These are phyloP conservation scores for Hyaloperonospora brassicae DNA, from an alignment of 352 stramenopile genomes.

Conservation along the genomic window DNA sequence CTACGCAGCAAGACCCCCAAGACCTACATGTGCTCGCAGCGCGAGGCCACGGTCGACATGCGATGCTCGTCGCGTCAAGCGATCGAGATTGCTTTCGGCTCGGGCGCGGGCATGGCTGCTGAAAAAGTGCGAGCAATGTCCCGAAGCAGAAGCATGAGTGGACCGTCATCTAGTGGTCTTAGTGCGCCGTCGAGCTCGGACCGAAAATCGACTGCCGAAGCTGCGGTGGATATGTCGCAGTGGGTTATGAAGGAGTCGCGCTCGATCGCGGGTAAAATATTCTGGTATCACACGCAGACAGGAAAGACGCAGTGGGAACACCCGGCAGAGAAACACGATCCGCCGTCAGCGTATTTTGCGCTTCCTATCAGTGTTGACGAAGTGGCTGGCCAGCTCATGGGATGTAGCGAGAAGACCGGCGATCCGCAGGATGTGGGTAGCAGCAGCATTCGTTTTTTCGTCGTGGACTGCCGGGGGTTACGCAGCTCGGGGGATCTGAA, in stretches of 20 bases:
- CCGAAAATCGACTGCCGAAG: slow-evolving; percentile 27
- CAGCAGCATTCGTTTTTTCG: slow-evolving; percentile 50
- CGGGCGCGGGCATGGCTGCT: slow-evolving; percentile 15
- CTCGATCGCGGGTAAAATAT: slow-evolving; percentile 65
- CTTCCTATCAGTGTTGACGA: slow-evolving; percentile 61
- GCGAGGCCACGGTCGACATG: slow-evolving; percentile 28
- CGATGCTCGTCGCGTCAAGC: slow-evolving; percentile 44
- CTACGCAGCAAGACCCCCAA: slow-evolving; percentile 54
- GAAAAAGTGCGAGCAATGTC: slow-evolving; percentile 21
- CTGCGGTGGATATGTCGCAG: slow-evolving; percentile 67
- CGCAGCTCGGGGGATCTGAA: slow-evolving; percentile 75
- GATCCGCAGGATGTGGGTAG: slow-evolving; percentile 15
- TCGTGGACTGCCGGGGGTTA: slow-evolving; percentile 65
- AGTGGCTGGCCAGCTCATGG: slow-evolving; percentile 60
- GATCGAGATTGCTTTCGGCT: slow-evolving; percentile 53
- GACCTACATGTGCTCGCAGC: slow-evolving; percentile 53
- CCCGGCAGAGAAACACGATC: slow-evolving; percentile 49
- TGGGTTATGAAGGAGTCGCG: slow-evolving; percentile 72
- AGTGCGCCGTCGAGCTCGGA: slow-evolving; percentile 16
- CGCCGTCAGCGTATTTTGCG: slow-evolving; percentile 52
- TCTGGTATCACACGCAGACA: slow-evolving; percentile 71
- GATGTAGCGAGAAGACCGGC: slow-evolving; percentile 33
- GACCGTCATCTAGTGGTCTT: slow-evolving; percentile 13
- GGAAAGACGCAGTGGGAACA: slow-evolving; percentile 79
- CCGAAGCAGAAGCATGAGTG: slow-evolving; percentile 14